phyloP scores from a whole-genome alignment of 257 asterid genomes.

The Solanum clarkiae region DNA sequence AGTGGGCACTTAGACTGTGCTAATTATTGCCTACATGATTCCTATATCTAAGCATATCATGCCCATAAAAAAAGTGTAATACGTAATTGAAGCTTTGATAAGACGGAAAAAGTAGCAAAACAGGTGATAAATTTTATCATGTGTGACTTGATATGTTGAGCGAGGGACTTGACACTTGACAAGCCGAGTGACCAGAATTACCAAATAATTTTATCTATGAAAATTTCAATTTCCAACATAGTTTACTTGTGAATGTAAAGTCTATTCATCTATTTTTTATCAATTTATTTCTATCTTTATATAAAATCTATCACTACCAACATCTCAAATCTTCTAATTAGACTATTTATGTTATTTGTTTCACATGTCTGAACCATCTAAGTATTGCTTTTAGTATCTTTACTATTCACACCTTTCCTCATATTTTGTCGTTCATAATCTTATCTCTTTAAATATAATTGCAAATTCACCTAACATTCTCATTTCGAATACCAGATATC shows the following conservation, averaged over 20 bases:
- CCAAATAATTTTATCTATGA: not conserved
- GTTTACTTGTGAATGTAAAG: too few species aligned
- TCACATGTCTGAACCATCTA: not conserved
- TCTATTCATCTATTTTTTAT: too few species aligned
- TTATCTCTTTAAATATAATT: not conserved
- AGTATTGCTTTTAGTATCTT: not conserved
- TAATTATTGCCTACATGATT: not conserved
- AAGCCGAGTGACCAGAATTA: not conserved
- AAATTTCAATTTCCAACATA: too few species aligned
- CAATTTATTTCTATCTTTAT: not conserved
- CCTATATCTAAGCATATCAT: not conserved
- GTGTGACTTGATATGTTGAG: not conserved
- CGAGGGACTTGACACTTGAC: not conserved
- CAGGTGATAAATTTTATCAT: not conserved
- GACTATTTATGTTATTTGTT: too few species aligned
- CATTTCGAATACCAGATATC: not conserved
- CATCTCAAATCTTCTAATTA: too few species aligned
- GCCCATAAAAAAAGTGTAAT: not conserved
- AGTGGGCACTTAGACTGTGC: not conserved
- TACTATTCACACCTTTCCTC: not conserved
- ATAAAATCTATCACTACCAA: too few species aligned
- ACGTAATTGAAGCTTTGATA: not conserved
- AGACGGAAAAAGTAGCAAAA: too few species aligned
- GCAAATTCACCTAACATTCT: accelerated
- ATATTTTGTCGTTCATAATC: not conserved